Conservation (phyloP, 1,139 yeast species). For the Diutina siamensis region DNA sequence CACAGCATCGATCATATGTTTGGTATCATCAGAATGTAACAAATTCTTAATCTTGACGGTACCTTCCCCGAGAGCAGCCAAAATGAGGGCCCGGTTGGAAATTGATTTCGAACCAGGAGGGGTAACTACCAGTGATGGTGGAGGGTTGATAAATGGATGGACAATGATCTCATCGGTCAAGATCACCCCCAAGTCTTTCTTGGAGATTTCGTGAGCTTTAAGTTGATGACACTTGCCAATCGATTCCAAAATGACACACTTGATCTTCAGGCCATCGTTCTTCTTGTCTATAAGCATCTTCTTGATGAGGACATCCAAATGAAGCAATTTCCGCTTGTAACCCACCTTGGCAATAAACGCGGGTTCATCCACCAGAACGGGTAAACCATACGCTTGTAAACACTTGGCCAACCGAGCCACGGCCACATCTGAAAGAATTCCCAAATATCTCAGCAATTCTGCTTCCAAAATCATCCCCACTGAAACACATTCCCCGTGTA, state of each 20-base stretch:
- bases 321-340: slow-evolving; percentile 46
- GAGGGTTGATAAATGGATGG: slow-evolving; percentile 36
- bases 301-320: slow-evolving; percentile 57
- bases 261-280: slow-evolving; percentile 85
- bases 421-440: slow-evolving; percentile 82
- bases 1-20: slow-evolving; percentile 88
- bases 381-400: slow-evolving; percentile 74
- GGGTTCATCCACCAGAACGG: slow-evolving; percentile 67
- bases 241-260: slow-evolving; percentile 69
- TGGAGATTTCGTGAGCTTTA: slow-evolving; percentile 75
- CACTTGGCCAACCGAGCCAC: slow-evolving; percentile 85
- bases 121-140: slow-evolving; percentile 23
- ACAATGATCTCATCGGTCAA: slow-evolving; percentile 77
- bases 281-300: slow-evolving; percentile 96
- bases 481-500: slow-evolving; percentile 97
- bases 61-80: slow-evolving; percentile 88
- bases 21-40: slow-evolving; percentile 91
- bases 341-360: slow-evolving; percentile 55
- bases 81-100: slow-evolving; percentile 83
- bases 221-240: slow-evolving; percentile 87
- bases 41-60: slow-evolving; percentile 73
- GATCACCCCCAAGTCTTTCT: slow-evolving; percentile 69
- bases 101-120: slow-evolving; percentile 99
- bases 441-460: slow-evolving; percentile 82
- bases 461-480: slow-evolving; percentile 94